Base-by-base conservation (phyloP, 768 basidiomycete species). In the Pisolithus sp. region DNA sequence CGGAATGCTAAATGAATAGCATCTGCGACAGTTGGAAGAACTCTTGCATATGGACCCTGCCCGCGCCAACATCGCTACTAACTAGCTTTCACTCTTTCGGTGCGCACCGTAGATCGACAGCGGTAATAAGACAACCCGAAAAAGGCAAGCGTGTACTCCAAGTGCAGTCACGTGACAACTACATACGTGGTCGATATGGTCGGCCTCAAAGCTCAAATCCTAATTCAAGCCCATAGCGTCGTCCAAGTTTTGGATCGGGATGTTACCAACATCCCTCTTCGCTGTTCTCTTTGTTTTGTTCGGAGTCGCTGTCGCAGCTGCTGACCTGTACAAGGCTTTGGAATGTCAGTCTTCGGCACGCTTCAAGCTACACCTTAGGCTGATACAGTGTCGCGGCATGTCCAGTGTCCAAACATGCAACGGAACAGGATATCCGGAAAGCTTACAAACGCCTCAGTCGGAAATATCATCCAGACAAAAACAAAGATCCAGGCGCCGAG, bases 391-490 rank as follows among this genome's bases (percentile, higher is more conserved):
- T 53, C 43, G 48, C 51, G 34, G 53, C 46, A 26, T 40, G 26
- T 50, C 18, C 56, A 79, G 77, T 95, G 42, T 80, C 82, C 60
- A 82, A 73, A 58, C 85, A 88, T 41, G 91, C 93, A 13, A 85
- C 86, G 36, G 89, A 93, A 41, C 83, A 82, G 62, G 93, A 95
- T 62, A 91, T 97, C 65, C 81, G 87, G 68, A 86, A 89, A 57
- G 91, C 93, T 3, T 97, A 96, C 72, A 93, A 93, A 68, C 83
- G 82, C 59, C 75, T 94, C 17, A 91, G 90, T 67, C 83, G 83
- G 61, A 90, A 85, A 71, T 92, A 79, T 51, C 94, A 98, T 62
- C 95, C 95, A 0, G 95, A 99, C 76, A 96, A 95, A 75, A 96
- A 94, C 69, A 86, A 85, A 61, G 89, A 88, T 15, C 78, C 83